Evolutionary conservation across 148 eudicot species (phyloP).

Genomic region (Rhododendron simsii): DNA sequence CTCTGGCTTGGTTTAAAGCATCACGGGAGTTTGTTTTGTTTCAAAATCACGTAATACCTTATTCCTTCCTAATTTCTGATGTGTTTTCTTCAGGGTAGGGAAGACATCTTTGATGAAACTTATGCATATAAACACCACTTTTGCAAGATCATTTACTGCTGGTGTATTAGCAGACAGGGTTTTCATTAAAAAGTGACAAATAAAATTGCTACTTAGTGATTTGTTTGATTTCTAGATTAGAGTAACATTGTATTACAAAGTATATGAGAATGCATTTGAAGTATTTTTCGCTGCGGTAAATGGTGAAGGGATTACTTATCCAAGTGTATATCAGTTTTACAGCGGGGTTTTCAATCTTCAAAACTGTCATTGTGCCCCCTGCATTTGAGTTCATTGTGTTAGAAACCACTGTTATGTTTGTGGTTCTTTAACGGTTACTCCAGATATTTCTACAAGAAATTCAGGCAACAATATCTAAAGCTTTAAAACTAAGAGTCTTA

Average conservation of each 20-base stretch:
- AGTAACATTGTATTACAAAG: too few relatives aligned
- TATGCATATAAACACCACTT: neutral
- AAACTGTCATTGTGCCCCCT: neutral
- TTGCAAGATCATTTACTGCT: neutral
- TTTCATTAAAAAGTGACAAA: neutral
- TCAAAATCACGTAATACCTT: neutral
- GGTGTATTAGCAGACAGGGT: neutral
- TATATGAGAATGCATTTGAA: neutral
- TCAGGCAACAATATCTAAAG: slow-evolving; percentile 41
- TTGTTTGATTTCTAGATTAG: neutral
- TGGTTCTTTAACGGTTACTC: neutral
- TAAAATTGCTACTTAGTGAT: neutral
- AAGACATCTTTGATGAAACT: slow-evolving; percentile 50
- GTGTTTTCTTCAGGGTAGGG: slow-evolving; percentile 35
- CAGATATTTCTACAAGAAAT: slow-evolving; percentile 64
- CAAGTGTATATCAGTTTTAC: neutral
- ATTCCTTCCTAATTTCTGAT: neutral
- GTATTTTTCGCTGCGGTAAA: neutral
- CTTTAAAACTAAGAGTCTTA: too few relatives aligned
- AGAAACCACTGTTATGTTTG: neutral
- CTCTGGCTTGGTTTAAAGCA: neutral
- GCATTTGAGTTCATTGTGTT: neutral
- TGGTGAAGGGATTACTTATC: neutral
- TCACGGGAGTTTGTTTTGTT: neutral
- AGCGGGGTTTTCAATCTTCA: neutral